Percentiles rank a stretch among this genome's conserved stretches.
Evolutionary conservation across 208 protist species (phyloP).

Genomic region (Leptomonas pyrrhocoris): DNA sequence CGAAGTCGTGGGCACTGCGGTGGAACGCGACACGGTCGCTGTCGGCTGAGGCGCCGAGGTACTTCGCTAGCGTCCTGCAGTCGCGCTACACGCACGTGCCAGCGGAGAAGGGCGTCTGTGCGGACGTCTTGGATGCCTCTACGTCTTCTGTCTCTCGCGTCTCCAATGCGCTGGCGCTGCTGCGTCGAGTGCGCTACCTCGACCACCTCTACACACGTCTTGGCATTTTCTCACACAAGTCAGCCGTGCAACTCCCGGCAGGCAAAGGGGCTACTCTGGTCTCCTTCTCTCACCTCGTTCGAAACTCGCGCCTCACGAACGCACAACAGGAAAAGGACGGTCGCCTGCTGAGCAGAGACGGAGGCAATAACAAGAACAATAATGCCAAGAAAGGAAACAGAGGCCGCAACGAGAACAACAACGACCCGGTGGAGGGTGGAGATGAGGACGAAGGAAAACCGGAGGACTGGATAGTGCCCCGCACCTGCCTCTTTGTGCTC

Average conservation of each 20-base stretch:
- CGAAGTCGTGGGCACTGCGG: constrained; percentile 1
- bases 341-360: constrained; percentile 10
- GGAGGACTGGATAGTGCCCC: constrained; percentile 60
- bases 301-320: neutral
- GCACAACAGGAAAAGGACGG: neutral
- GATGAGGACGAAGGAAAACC: constrained; percentile 44
- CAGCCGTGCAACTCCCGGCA: neutral
- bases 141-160: neutral
- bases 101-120: no score
- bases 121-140: neutral
- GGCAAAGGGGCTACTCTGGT: neutral
- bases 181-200: constrained; percentile 1
- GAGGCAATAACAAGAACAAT: neutral
- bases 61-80: constrained; percentile 18
- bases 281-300: constrained; percentile 3
- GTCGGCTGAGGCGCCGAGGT: constrained; percentile 1
- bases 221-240: neutral
- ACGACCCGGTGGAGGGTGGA: constrained; percentile 13
- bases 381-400: constrained; percentile 3
- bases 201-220: neutral
- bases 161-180: neutral
- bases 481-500: constrained; percentile 64
- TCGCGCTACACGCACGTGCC: constrained; percentile 6
- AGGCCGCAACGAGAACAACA: constrained; percentile 14
- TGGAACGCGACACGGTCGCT: constrained; percentile 12